phyloP scores from a whole-genome alignment of 441 rosid genomes.

The Gossypium trilobum region DNA sequence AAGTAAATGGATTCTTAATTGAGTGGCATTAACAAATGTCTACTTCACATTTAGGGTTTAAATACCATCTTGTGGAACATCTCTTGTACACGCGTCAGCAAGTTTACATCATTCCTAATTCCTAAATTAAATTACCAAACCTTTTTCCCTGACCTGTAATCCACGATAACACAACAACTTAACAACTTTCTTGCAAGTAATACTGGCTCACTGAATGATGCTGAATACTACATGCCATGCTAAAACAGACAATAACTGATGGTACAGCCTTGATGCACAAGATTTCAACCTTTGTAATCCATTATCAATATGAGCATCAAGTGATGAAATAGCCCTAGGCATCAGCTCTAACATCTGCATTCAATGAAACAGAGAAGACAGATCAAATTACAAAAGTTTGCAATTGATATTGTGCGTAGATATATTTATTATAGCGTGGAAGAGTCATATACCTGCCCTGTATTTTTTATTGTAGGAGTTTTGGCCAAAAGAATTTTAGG shows the following conservation, averaged over 20 bases:
- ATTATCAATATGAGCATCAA: slow-evolving; percentile 54
- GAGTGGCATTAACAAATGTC: slow-evolving; percentile 3
- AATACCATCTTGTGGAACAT: background rate
- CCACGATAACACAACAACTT: background rate
- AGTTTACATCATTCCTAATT: background rate
- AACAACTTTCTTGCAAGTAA: background rate
- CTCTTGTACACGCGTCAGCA: background rate
- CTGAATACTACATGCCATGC: background rate
- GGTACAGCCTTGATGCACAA: background rate
- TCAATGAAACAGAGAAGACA: slow-evolving; percentile 8
- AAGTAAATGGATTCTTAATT: background rate
- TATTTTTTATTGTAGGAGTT: slow-evolving; percentile 41
- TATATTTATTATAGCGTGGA: background rate
- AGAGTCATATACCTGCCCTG: slow-evolving; percentile 37
- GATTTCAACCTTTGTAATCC: slow-evolving; percentile 44
- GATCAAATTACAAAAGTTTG: background rate
- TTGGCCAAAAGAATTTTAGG: slow-evolving; percentile 58
- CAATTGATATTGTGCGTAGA: background rate
- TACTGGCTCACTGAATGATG: background rate
- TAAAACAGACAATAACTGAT: background rate
- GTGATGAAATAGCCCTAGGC: slow-evolving; percentile 45
- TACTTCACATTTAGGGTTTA: background rate
- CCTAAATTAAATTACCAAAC: background rate
- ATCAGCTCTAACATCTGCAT: slow-evolving; percentile 48
- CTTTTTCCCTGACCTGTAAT: background rate